Evolutionary conservation across 345 rosid genomes (phyloP), one percentile per base, ranked within the genome.

Genomic region (Linum usitatissimum): DNA sequence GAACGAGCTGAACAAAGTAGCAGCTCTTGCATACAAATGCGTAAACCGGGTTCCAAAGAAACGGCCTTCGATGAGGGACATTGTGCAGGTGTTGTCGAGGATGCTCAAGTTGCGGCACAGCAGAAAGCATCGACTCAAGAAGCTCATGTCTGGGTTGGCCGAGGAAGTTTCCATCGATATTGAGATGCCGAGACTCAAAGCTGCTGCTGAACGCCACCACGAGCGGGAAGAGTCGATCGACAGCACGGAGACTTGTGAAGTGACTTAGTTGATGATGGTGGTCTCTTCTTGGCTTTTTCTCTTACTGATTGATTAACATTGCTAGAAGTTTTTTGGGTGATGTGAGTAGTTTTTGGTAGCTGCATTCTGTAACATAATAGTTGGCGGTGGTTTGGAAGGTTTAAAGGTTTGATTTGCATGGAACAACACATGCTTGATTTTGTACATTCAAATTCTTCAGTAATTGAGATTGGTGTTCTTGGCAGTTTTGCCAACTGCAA

Each of bases 41-140:
- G 78, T 93, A 53, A 80, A 78, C 77, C 89, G 84, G 4, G 71
- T 65, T 18, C 84, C 99, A 0, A 83, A 81, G 55, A 93, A 84
- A 79, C 84, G 99, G 15, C 96, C 97, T 34, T 81, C 86, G 63
- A 88, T 90, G 96, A 82, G 99, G 65, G 99, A 93, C 77, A 83
- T 84, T 28, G 99, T 93, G 54, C 97, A 84, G 76, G 92, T 83
- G 40, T 83, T 93, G 63, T 65, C 90, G 10, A 53, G 87, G 76
- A 76, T 93, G 59, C 71, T 87, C 42, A 90, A 90, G 68, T 10
- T 70, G 48, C 84, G 94, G 66, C 90, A 83, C 73, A 64, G 17
- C 28, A 87, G 71, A 71, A 84, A 73, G 70, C 91, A 83, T 67
- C 93, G 77, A 15, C 51, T 45, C 67, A 76, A 68, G 76, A 78